Percentiles rank a stretch among this genome's conserved stretches.
These are phyloP conservation scores for Hypericum androsaemum DNA, from an alignment of 345 rosid species.

Conservation along the genomic window DNA sequence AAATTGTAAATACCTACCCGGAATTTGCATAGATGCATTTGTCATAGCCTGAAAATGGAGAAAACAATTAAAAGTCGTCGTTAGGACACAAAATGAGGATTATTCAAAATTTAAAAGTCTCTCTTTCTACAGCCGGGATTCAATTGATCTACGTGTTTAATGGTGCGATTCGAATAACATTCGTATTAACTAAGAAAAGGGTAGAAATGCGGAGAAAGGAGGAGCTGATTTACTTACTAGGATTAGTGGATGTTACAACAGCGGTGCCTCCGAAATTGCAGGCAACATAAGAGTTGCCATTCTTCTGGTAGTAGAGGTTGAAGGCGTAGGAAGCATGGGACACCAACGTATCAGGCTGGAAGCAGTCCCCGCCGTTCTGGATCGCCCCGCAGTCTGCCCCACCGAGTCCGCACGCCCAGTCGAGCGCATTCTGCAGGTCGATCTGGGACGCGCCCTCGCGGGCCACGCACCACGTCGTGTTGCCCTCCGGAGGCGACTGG, in stretches of 20 bases:
- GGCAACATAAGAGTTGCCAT: conserved; percentile 28
- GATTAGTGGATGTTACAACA: conserved; percentile 7
- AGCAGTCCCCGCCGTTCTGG: conserved; percentile 16
- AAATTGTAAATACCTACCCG: too few relatives aligned
- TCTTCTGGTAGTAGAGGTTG: conserved; percentile 23
- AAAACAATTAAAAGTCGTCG: too few relatives aligned
- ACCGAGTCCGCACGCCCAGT: conserved; percentile 95
- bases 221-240: conserved; percentile 9
- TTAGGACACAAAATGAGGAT: too few relatives aligned
- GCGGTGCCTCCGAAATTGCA: conserved; percentile 30
- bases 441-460: conserved; percentile 49
- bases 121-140: too few relatives aligned
- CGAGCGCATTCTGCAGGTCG: conserved; percentile 77
- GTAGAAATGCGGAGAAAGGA: not conserved
- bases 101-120: too few relatives aligned
- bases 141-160: too few relatives aligned
- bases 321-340: conserved; percentile 26
- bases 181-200: not conserved
- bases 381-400: conserved; percentile 30
- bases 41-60: too few relatives aligned
- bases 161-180: too few relatives aligned
- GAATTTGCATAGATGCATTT: too few relatives aligned
- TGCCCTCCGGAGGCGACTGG: conserved; percentile 67
- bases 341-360: conserved; percentile 16
- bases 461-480: conserved; percentile 91